Conservation (phyloP, 2,329 filamentous ascomycete genomes). For the Arthrobotrys iridis region DNA sequence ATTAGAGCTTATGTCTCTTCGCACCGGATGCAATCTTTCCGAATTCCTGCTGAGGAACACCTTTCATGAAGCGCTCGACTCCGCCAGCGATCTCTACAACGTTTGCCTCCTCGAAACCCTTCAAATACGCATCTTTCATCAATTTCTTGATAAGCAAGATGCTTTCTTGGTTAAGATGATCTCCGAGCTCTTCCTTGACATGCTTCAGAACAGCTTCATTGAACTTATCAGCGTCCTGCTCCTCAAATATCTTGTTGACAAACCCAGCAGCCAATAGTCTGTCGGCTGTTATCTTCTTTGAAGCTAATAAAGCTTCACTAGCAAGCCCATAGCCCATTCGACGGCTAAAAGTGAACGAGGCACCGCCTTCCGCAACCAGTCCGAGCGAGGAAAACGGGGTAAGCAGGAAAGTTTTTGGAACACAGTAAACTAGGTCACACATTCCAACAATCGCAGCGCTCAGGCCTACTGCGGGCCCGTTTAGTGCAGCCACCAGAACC, state of each 20-base stretch:
- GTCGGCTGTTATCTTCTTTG: conserved; percentile 75
- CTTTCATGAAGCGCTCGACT: conserved; percentile 79
- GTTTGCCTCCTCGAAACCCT: conserved; percentile 78
- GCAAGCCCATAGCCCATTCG: conserved; percentile 82
- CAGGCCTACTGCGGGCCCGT: conserved; percentile 89
- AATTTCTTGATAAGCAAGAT: conserved; percentile 85
- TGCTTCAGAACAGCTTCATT: conserved; percentile 76
- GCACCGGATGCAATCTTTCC: conserved; percentile 82
- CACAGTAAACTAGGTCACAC: conserved; percentile 89
- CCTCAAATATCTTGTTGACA: conserved; percentile 82
- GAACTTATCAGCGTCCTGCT: conserved; percentile 74
- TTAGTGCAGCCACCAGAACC: conserved; percentile 88
- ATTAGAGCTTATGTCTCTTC: conserved; percentile 91
- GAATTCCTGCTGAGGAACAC: conserved; percentile 89
- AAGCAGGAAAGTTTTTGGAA: conserved; percentile 71
- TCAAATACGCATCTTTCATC: conserved; percentile 77
- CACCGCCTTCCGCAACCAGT: conserved; percentile 87
- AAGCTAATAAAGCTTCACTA: conserved; percentile 94
- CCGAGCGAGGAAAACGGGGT: conserved; percentile 92
- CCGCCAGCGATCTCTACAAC: conserved; percentile 87
- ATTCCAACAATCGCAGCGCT: conserved; percentile 83
- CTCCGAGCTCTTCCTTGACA: conserved; percentile 81
- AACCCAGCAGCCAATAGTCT: conserved; percentile 82
- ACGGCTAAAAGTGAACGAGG: conserved; percentile 79
- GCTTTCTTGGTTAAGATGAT: conserved; percentile 81